phyloP scores from a whole-genome alignment of 2,329 filamentous ascomycete genomes.

The Basipetospora chlamydospora region DNA sequence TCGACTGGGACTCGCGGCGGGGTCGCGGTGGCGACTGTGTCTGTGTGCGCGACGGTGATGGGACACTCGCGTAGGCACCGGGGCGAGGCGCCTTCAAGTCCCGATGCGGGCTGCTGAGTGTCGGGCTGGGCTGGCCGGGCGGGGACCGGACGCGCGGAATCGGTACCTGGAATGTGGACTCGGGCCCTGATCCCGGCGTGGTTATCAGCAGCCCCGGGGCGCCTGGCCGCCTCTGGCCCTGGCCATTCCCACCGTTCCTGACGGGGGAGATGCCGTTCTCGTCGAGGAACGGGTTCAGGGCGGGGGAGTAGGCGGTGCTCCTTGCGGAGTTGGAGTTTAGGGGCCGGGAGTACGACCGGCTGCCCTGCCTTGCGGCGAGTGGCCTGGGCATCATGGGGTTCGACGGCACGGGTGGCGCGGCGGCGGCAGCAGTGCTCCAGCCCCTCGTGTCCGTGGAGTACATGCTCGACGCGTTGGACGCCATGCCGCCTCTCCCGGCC shows the following conservation, averaged over 20 bases:
- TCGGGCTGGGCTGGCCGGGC: conserved; percentile 6
- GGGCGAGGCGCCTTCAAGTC: too few species aligned
- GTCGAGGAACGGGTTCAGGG: conserved; percentile 5
- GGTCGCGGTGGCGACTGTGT: too few species aligned
- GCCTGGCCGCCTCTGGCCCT: too few species aligned
- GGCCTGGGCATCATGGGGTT: conserved; percentile 2
- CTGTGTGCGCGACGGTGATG: too few species aligned
- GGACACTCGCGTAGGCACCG: too few species aligned
- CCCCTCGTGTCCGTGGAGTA: neutral
- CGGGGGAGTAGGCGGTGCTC: conserved; percentile 1
- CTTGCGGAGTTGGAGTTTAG: neutral
- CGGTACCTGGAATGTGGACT: too few species aligned
- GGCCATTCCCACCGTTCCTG: too few species aligned
- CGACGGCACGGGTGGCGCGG: neutral
- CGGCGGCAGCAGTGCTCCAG: neutral
- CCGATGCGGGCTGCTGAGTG: too few species aligned
- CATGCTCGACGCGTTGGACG: conserved; percentile 2
- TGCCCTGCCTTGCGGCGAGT: neutral
- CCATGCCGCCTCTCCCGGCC: neutral
- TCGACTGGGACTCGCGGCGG: too few species aligned
- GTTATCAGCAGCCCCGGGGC: too few species aligned
- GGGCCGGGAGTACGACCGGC: neutral
- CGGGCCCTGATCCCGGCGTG: too few species aligned
- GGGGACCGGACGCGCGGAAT: conserved; percentile 1
- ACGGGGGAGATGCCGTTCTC: conserved; percentile 2